phyloP scores from a whole-genome alignment of 164 flowering plant species.

The Liriodendron chinense region DNA sequence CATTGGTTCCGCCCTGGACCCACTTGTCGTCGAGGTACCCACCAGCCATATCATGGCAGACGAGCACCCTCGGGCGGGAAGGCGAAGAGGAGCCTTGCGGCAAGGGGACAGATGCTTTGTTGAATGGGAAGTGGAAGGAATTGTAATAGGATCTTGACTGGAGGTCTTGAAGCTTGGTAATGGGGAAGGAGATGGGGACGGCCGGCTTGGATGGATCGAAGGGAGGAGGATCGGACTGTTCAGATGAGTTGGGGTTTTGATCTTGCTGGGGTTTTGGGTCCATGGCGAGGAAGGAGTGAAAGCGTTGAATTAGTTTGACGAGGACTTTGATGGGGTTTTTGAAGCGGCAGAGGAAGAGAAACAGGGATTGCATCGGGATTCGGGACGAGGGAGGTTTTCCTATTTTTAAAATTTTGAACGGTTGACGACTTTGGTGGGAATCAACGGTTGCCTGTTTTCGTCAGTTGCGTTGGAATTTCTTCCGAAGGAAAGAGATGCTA shows the following conservation, averaged over 20 bases:
- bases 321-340: slow-evolving; percentile 10
- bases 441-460: neutral
- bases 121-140: slow-evolving; percentile 86
- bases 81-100: slow-evolving; percentile 28
- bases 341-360: slow-evolving; percentile 2
- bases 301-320: slow-evolving; percentile 16
- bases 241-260: neutral
- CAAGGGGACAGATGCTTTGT: slow-evolving; percentile 51
- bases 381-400: neutral
- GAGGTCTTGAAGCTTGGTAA: slow-evolving; percentile 63
- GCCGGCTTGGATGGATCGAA: slow-evolving; percentile 65
- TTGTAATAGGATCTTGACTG: slow-evolving; percentile 63
- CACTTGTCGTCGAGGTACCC: slow-evolving; percentile 81
- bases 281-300: slow-evolving; percentile 11
- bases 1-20: slow-evolving; percentile 74
- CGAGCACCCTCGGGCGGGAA: slow-evolving; percentile 56
- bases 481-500: too few relatives aligned
- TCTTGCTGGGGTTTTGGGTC: neutral
- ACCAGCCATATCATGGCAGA: slow-evolving; percentile 89
- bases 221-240: slow-evolving; percentile 29
- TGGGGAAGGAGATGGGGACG: slow-evolving; percentile 68
- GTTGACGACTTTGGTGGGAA: too few relatives aligned
- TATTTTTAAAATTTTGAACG: neutral
- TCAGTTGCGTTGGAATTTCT: neutral
- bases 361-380: neutral